Evolutionary conservation across 2,329 filamentous ascomycete species (phyloP).

Genomic region (Trichoderma pleuroti): DNA sequence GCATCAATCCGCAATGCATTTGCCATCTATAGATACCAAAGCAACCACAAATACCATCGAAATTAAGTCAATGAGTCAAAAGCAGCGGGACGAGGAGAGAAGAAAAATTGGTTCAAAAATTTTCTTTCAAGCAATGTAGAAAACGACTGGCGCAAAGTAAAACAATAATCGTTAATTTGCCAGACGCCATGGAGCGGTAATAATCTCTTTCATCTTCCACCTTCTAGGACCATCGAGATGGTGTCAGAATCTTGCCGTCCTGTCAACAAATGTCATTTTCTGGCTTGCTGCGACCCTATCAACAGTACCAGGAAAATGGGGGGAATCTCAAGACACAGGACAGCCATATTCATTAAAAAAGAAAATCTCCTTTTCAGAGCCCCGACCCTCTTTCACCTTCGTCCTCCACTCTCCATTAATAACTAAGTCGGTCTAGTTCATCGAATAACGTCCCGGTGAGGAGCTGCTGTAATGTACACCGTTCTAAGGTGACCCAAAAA

Average conservation of each 20-base stretch:
- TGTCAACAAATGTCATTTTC: slow-evolving; percentile 19
- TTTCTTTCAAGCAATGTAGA: background rate
- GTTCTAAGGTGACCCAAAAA: slow-evolving; percentile 15
- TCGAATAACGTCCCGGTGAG: slow-evolving; percentile 17
- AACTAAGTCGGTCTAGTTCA: slow-evolving; percentile 14
- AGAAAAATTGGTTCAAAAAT: background rate
- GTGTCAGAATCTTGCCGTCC: slow-evolving; percentile 10
- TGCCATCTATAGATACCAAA: background rate
- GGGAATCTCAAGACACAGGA: slow-evolving; percentile 17
- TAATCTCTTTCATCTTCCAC: slow-evolving; percentile 4
- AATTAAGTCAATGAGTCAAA: background rate
- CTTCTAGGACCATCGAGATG: slow-evolving; percentile 14
- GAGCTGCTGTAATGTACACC: slow-evolving; percentile 12
- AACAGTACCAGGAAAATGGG: slow-evolving; percentile 16
- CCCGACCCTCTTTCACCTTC: background rate
- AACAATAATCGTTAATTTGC: slow-evolving; percentile 18
- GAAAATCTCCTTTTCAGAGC: slow-evolving; percentile 9
- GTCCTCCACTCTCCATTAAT: slow-evolving; percentile 17
- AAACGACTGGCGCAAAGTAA: slow-evolving; percentile 20
- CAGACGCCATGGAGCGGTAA: slow-evolving; percentile 15
- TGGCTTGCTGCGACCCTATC: slow-evolving; percentile 14
- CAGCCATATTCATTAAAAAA: slow-evolving; percentile 19
- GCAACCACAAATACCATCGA: background rate
- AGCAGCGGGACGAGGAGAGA: slow-evolving; percentile 12
- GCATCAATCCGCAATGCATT: background rate